Evolutionary conservation across 2,329 filamentous ascomycete genomes (phyloP).

Genomic region (Beauveria scarabaeidicola): DNA sequence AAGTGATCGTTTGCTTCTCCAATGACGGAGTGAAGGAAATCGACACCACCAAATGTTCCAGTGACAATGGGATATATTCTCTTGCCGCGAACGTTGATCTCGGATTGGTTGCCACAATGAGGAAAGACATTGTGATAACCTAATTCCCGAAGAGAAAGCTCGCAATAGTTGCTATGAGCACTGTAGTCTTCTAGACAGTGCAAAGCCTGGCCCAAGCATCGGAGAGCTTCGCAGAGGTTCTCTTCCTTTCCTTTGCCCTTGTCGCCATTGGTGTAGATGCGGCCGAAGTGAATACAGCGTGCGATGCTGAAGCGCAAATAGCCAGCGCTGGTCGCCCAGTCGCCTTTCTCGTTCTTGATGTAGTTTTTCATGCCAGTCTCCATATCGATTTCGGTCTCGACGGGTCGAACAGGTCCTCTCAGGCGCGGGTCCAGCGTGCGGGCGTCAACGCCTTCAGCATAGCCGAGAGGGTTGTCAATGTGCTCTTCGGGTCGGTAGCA

Average conservation of each 20-base stretch:
- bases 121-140: slow-evolving; percentile 62
- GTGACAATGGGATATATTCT: slow-evolving; percentile 68
- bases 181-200: slow-evolving; percentile 74
- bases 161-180: slow-evolving; percentile 73
- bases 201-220: slow-evolving; percentile 66
- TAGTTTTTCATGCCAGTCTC: slow-evolving; percentile 98
- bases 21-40: slow-evolving; percentile 72
- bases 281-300: slow-evolving; percentile 68
- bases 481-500: slow-evolving; percentile 71
- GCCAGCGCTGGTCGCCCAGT: slow-evolving; percentile 83
- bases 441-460: slow-evolving; percentile 80
- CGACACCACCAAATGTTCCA: slow-evolving; percentile 67
- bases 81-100: slow-evolving; percentile 56
- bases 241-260: slow-evolving; percentile 56
- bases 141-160: slow-evolving; percentile 60
- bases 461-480: slow-evolving; percentile 73
- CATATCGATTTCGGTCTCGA: slow-evolving; percentile 65
- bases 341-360: slow-evolving; percentile 80
- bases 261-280: slow-evolving; percentile 62
- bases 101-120: slow-evolving; percentile 59
- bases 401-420: slow-evolving; percentile 64
- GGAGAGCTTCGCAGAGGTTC: slow-evolving; percentile 71
- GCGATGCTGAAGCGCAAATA: slow-evolving; percentile 71
- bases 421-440: slow-evolving; percentile 73
- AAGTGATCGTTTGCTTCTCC: slow-evolving; percentile 77